Evolutionary conservation across 176 grass and related monocot species (phyloP), one percentile per base, ranked within the genome.

Genomic region (Olyra latifolia): DNA sequence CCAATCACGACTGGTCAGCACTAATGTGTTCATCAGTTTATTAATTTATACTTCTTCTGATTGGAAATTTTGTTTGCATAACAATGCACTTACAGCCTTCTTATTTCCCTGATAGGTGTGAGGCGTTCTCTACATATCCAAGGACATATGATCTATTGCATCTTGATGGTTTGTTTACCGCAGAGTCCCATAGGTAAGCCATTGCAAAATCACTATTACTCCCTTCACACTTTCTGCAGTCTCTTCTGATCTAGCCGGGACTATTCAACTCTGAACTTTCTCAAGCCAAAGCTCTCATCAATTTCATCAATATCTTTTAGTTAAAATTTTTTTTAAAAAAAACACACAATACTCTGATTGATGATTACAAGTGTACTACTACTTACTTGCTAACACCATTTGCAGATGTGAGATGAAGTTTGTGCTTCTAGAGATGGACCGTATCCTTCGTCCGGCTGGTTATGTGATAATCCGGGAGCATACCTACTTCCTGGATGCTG

Each of bases 391-490:
- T 52, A 54, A 23, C 39, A 1, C 12, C 40, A 80, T 81, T 76
- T 69, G 69, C 83, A 98, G 95, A 69, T 98, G 95, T 12, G 92
- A 94, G 32, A 92, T 87, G 83, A 98, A 98, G 69, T 83, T 83
- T 75, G 92, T 98, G 17, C 91, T 98, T 19, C 87, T 98, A 70
- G 95, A 98, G 80, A 98, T 98, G 95, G 95, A 98, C 82, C 86
- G 92, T 0, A 91, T 98, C 78, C 92, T 98, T 78, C 95, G 95
- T 12, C 95, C 95, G 6, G 78, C 78, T 0, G 95, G 92, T 11
- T 87, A 98, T 64, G 92, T 63, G 0, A 94, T 98, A 66, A 94
- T 94, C 86, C 67, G 88, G 62, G 95, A 98, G 41, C 89, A 81
- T 50, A 71, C 84, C n/a, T 98, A 98, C 80, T 98, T 93, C 30